Conservation (phyloP, 768 basidiomycete species). For the Phylloporus sp. region DNA sequence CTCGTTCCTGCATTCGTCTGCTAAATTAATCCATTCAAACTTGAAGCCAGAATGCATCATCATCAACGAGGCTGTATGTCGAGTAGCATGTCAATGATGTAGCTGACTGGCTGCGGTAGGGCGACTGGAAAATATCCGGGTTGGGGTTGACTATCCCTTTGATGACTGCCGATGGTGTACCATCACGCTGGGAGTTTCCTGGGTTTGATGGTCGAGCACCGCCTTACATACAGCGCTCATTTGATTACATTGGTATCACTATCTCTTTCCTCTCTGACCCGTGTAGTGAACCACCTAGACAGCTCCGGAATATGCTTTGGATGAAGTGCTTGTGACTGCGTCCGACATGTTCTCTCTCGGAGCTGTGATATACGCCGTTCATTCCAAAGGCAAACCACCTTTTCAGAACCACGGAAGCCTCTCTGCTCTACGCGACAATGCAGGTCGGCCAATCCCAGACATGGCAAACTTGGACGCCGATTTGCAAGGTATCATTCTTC, state of each 20-base stretch:
- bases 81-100: slow-evolving; percentile 1
- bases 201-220: slow-evolving; percentile 81
- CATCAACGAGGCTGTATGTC: slow-evolving; percentile 79
- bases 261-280: not conserved
- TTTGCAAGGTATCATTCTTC: slow-evolving; percentile 53
- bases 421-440: slow-evolving; percentile 63
- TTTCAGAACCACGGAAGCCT: slow-evolving; percentile 83
- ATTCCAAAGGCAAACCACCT: slow-evolving; percentile 82
- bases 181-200: slow-evolving; percentile 87
- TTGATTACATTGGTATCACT: slow-evolving; percentile 84
- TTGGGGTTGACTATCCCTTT: slow-evolving; percentile 84
- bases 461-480: slow-evolving; percentile 67
- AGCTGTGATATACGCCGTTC: slow-evolving; percentile 86
- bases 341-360: slow-evolving; percentile 95
- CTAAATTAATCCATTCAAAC: slow-evolving; percentile 89
- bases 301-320: slow-evolving; percentile 95
- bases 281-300: slow-evolving; percentile 7
- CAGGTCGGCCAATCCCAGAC: slow-evolving; percentile 57
- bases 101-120: slow-evolving; percentile 44
- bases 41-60: slow-evolving; percentile 82
- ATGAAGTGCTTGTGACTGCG: slow-evolving; percentile 79
- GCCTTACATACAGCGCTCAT: slow-evolving; percentile 80
- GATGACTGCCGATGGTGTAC: slow-evolving; percentile 58
- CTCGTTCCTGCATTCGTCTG: slow-evolving; percentile 87
- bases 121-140: slow-evolving; percentile 97